Base-by-base conservation (phyloP, 2,329 filamentous ascomycete genomes). In the Juglanconis juglandina region DNA sequence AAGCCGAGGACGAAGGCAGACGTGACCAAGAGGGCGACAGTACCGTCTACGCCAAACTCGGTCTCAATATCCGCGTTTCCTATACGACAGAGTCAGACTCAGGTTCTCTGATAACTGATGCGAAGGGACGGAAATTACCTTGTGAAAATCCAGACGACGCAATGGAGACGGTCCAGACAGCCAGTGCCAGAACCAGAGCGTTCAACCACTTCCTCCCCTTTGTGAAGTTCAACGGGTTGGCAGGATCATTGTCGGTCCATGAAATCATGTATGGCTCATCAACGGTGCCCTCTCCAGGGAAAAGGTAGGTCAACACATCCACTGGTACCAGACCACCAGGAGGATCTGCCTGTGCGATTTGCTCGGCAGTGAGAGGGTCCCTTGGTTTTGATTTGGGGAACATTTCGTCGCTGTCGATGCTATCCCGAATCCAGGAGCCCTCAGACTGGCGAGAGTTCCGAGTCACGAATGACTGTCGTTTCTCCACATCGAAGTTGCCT, bases 161-260 rank as follows among this genome's bases (percentile, higher is more conserved):
- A 58, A 79, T 74, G 2, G 76, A 73, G 11, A 78, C 76, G 5
- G 73, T 71, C 48, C 79, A 71, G 4, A 76, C 76, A 1, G 76
- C 73, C 54, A 77, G 69, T 6, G 77, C 75, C 63, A 77, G 72
- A 13, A 72, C 66, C 34, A 77, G 41, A 8, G 73, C 70, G 54
- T 76, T 72, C 17, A 70, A 64, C 75, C 76, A 77, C 63, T 79
- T 79, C 66, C 72, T 75, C 46, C 67, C 67, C 55, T 67, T 68
- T 7, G 67, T 11, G 64, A 73, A 78, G 11, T 64, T 68, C 71
- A 78, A 72, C 0, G 77, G 76, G 57, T 80, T 79, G 60, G 77
- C 70, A 2, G 76, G 74, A 60, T 81, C 78, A 51, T 77, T 72
- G 24, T 76, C 72, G 59, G 79, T 73, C 76, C 76, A 81, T 52